Evolutionary conservation across 1,139 yeast species (phyloP).

Genomic region (Diutina ranongensis): DNA sequence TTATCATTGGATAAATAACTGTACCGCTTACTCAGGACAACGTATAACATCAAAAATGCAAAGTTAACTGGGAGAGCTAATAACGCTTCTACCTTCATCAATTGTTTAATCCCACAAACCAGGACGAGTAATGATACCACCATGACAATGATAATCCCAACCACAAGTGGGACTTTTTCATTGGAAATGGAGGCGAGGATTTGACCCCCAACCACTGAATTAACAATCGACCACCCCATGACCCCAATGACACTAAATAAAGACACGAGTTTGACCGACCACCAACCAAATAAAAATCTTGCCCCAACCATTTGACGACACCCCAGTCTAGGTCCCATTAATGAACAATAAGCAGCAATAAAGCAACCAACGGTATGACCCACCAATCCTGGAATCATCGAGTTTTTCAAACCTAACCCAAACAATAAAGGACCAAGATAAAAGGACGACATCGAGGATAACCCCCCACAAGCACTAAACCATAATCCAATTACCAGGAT

Average conservation of each 20-base stretch:
- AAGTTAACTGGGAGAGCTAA: slow-evolving; percentile 62
- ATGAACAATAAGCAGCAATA: slow-evolving; percentile 70
- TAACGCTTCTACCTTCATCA: slow-evolving; percentile 55
- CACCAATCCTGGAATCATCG: slow-evolving; percentile 47
- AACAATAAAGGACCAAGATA: slow-evolving; percentile 63
- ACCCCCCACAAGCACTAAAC: slow-evolving; percentile 77
- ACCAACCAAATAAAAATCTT: slow-evolving; percentile 71
- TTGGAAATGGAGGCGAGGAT: slow-evolving; percentile 54
- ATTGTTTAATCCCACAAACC: slow-evolving; percentile 63
- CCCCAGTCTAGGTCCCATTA: slow-evolving; percentile 83
- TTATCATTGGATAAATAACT: slow-evolving; percentile 24
- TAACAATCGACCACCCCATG: slow-evolving; percentile 82
- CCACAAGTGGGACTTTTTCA: slow-evolving; percentile 53
- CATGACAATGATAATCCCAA: slow-evolving; percentile 65
- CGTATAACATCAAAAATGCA: slow-evolving; percentile 58
- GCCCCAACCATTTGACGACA: slow-evolving; percentile 81
- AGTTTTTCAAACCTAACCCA: slow-evolving; percentile 53
- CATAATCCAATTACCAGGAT: slow-evolving; percentile 62
- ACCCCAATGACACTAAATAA: slow-evolving; percentile 61
- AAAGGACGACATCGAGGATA: slow-evolving; percentile 76
- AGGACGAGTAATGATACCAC: slow-evolving; percentile 55
- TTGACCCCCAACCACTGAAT: slow-evolving; percentile 80
- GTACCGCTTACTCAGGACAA: slow-evolving; percentile 49
- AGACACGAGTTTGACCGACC: slow-evolving; percentile 66
- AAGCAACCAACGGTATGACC: slow-evolving; percentile 59